Conservation (phyloP, 495 filamentous ascomycete genomes). For the Aspergillus carlsbadensis region DNA sequence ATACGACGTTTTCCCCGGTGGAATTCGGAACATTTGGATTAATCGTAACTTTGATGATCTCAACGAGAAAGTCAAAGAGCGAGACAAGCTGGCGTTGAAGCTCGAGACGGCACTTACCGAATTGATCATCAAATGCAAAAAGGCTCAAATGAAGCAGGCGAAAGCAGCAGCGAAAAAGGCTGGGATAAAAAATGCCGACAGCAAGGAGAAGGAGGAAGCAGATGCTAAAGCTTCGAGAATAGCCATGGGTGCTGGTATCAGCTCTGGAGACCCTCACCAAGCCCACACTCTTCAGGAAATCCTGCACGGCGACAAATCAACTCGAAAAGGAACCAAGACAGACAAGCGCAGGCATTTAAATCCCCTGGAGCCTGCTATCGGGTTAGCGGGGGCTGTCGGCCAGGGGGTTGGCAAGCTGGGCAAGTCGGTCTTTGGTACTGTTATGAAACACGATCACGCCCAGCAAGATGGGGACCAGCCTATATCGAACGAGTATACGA, state of each 20-base stretch:
- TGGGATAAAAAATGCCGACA: constrained; percentile 51
- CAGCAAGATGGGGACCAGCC: constrained; percentile 48
- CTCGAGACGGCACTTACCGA: constrained; percentile 85
- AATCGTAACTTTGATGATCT: constrained; percentile 89
- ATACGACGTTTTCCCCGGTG: constrained; percentile 97
- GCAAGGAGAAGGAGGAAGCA: constrained; percentile 27
- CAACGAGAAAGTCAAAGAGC: constrained; percentile 77
- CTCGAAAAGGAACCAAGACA: constrained; percentile 24
- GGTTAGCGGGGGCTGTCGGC: constrained; percentile 49
- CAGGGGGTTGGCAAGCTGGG: constrained; percentile 62
- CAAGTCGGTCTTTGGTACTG: constrained; percentile 51
- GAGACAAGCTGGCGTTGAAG: constrained; percentile 66
- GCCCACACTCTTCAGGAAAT: constrained; percentile 69
- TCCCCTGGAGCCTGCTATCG: constrained; percentile 43
- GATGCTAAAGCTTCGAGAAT: constrained; percentile 48
- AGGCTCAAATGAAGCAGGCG: constrained; percentile 66
- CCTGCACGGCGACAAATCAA: constrained; percentile 35
- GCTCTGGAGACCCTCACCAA: constrained; percentile 80
- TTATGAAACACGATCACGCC: constrained; percentile 43
- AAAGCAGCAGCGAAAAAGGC: constrained; percentile 62
- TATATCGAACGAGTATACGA: constrained; percentile 53
- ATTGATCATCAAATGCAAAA: constrained; percentile 75
- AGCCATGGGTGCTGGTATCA: constrained; percentile 69
- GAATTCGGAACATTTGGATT: constrained; percentile 94
- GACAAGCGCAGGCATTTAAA: constrained; percentile 25